Base-by-base conservation (phyloP, 1,139 yeast species). In the Magnusiomyces ingens region DNA sequence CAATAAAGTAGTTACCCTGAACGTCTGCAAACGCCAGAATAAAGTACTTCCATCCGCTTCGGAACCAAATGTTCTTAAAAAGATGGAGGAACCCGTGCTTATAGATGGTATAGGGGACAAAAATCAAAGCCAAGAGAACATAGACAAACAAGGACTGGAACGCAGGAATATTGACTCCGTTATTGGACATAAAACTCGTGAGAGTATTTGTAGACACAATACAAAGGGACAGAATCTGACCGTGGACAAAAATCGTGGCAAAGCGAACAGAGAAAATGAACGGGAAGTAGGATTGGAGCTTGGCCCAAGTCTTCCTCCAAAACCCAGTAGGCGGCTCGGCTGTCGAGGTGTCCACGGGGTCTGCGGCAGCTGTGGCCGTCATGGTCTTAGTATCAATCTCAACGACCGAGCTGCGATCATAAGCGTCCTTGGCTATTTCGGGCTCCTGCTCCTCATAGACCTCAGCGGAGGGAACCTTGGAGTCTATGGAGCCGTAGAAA, bases 1-100 rank as follows among this genome's bases (percentile, higher is more conserved):
- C 75, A 10, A 73, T 72, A 54, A 73, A 73, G 62, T 73, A 73
- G 63, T 73, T 73, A 21, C 77, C 77, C 58, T 74, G 69, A 22
- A 74, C 77, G 55, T 74, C 77, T 19, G 74, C 72, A 61, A 74
- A 73, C 6, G 76, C 73, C 45, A 73, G 59, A 41, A 72, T 52
- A 55, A 73, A 69, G 57, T 65, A 74, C 62, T 73, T 71, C 78
- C 78, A 74, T 49, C 75, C 70, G 52, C 72, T 74, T 21, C 58
- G 55, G 40, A 55, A 43, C 42, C 69, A 45, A 52, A 73, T 51
- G 21, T 54, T 52, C 11, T 36, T 26, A 55, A 59, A 56, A 67
- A 67, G 73, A 49, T 64, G 64, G 54, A 64, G 64, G 59, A 68
- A 64, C 2, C 78, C 77, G 50, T 66, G 62, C 47, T 58, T 61